Evolutionary conservation across 78 protist genomes (phyloP).

Genomic region (Guillardia theta): DNA sequence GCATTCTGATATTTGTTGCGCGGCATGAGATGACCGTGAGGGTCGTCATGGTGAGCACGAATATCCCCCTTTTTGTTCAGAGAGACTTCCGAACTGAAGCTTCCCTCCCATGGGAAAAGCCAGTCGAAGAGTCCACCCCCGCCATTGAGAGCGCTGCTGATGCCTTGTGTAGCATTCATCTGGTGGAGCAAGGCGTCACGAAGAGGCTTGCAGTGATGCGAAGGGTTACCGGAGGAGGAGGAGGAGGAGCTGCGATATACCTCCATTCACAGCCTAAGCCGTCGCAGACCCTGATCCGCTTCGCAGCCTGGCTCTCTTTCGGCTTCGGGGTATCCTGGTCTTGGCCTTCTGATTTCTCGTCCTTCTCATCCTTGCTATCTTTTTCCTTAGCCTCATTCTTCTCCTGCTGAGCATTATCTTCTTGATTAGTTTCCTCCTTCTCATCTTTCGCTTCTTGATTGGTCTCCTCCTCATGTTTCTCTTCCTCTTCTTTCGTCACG

Average conservation of each 20-base stretch:
- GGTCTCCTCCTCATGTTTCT: not conserved
- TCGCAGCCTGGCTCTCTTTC: no score
- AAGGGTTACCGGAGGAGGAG: no score
- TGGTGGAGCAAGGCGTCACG: no score
- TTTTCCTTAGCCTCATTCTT: not conserved
- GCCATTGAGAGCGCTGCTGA: no score
- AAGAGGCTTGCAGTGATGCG: no score
- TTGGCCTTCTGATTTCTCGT: not conserved
- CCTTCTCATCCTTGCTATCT: not conserved
- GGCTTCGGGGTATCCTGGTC: no score
- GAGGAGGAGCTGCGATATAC: no score
- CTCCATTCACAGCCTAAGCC: no score
- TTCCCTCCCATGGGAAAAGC: not conserved
- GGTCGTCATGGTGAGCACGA: not conserved
- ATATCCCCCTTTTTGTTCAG: not conserved
- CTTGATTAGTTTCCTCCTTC: not conserved
- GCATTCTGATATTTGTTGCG: conserved; percentile 1
- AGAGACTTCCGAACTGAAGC: not conserved
- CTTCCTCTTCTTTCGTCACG: not conserved
- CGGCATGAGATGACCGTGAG: not conserved
- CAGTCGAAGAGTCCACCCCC: not conserved
- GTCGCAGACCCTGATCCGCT: no score
- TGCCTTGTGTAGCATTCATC: no score
- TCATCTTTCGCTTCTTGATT: not conserved
- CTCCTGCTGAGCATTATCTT: not conserved